phyloP scores from a whole-genome alignment of 192 early-diverging fungal genomes.

The Backusella mclennaniae region DNA sequence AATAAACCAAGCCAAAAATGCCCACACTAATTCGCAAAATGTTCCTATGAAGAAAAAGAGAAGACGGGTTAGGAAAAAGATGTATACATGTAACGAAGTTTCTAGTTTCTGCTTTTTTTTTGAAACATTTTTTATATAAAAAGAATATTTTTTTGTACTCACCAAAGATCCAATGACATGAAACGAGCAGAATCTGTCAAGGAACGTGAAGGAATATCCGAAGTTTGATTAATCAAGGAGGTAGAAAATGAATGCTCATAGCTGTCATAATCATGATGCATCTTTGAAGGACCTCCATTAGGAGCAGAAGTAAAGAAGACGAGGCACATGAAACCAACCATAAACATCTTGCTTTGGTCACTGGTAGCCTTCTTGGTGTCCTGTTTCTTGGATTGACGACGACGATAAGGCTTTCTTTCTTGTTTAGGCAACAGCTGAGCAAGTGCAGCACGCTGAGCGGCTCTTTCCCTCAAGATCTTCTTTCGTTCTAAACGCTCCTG shows the following conservation, averaged over 20 bases:
- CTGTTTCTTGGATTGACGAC: conserved; percentile 12
- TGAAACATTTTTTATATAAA: not conserved
- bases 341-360: conserved; percentile 28
- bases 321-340: conserved; percentile 50
- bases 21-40: not conserved
- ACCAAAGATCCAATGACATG: conserved; percentile 10
- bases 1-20: not conserved
- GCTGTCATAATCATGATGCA: not conserved
- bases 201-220: not conserved
- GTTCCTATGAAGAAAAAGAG: not conserved
- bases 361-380: not conserved
- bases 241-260: not conserved
- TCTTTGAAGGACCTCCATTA: not conserved
- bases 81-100: not conserved
- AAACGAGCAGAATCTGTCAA: not conserved
- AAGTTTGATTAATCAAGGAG: not conserved
- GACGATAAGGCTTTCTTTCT: conserved; percentile 20
- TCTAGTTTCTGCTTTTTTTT: not conserved
- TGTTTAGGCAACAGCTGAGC: conserved; percentile 14
- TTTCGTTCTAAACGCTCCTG: conserved; percentile 4
- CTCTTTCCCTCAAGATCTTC: conserved; percentile 8
- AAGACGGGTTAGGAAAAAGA: not conserved
- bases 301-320: conserved; percentile 22
- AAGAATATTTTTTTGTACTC: not conserved
- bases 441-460: conserved; percentile 18